Percentiles rank a stretch among this genome's conserved stretches.
Evolutionary conservation across 768 basidiomycete genomes (phyloP).

Genomic region (Mycena amicta): DNA sequence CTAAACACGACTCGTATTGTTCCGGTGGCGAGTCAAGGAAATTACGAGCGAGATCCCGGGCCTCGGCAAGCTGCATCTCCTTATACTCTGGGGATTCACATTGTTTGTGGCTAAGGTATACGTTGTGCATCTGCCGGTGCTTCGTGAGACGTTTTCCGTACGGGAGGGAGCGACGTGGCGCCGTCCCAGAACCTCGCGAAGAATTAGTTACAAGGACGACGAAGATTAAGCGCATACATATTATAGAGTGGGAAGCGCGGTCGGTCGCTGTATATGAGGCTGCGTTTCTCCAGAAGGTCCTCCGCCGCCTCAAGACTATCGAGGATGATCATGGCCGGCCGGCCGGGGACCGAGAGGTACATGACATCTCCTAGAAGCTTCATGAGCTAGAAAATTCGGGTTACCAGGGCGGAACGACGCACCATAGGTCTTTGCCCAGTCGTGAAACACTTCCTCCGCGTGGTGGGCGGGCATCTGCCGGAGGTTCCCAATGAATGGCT

Average conservation of each 20-base stretch:
- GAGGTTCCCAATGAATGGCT: neutral
- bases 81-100: neutral
- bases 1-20: neutral
- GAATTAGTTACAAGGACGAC: neutral
- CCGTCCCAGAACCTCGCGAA: neutral
- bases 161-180: neutral
- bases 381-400: neutral
- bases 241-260: neutral
- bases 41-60: neutral
- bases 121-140: slow-evolving; percentile 1
- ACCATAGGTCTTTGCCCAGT: neutral
- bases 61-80: neutral
- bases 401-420: neutral
- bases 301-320: neutral
- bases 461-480: neutral
- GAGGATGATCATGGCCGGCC: neutral
- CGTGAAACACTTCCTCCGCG: neutral
- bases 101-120: neutral
- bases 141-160: neutral
- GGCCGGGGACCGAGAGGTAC: neutral
- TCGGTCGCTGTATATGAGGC: neutral
- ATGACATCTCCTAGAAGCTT: neutral
- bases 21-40: neutral
- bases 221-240: neutral
- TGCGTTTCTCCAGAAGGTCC: neutral